phyloP scores from a whole-genome alignment of 1,284 basidiomycete species.

The Phaffia rhodozyma region DNA sequence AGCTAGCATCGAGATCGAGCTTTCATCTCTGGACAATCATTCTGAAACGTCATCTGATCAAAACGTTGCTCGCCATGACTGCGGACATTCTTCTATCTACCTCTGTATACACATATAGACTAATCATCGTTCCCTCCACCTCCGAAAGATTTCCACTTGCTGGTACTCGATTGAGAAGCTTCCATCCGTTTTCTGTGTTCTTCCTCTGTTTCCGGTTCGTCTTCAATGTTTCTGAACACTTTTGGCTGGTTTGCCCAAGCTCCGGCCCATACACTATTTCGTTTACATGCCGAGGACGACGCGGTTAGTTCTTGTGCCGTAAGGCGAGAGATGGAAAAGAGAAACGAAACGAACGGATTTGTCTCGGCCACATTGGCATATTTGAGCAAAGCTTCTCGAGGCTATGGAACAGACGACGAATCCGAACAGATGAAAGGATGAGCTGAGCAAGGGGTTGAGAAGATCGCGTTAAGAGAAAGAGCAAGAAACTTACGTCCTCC shows the following conservation, averaged over 20 bases:
- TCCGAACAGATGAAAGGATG: background rate
- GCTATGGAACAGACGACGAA: slow-evolving; percentile 42
- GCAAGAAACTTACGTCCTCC: slow-evolving; percentile 66
- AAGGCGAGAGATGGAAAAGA: slow-evolving; percentile 44
- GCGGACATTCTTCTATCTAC: no score
- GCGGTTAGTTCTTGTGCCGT: slow-evolving; percentile 45
- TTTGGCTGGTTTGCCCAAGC: slow-evolving; percentile 16
- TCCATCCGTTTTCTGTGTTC: background rate
- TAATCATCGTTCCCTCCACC: background rate
- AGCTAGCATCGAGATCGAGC: no score
- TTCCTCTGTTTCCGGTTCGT: slow-evolving; percentile 1
- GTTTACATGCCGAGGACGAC: background rate
- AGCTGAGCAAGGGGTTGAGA: background rate
- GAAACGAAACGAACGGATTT: slow-evolving; percentile 41
- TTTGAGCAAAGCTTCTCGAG: slow-evolving; percentile 87
- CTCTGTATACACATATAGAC: no score
- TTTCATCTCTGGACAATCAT: no score
- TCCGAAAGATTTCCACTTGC: background rate
- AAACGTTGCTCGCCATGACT: no score
- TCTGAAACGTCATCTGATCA: no score
- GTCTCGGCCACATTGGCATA: slow-evolving; percentile 66
- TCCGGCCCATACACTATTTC: slow-evolving; percentile 1
- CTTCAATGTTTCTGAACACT: slow-evolving; percentile 16
- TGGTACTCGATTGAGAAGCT: slow-evolving; percentile 15
- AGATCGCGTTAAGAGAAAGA: slow-evolving; percentile 1